Evolutionary conservation across 805 yeast species (phyloP).

Genomic region (Saccharomycopsis schoenii): DNA sequence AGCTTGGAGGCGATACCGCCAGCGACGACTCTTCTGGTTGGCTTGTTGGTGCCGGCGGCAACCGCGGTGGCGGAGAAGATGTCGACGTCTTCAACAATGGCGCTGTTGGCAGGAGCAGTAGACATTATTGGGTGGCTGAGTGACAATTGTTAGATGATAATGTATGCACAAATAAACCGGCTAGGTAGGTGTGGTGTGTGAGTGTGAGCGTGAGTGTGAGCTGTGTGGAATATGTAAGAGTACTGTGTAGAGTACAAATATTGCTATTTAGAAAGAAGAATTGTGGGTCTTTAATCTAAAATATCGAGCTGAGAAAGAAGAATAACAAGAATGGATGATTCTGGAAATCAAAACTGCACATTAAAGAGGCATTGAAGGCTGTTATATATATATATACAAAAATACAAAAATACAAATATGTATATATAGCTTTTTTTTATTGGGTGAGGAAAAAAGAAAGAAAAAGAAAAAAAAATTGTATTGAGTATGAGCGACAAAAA

Average conservation of each 20-base stretch:
- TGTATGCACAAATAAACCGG: background rate
- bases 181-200: background rate
- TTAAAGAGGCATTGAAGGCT: too few relatives aligned
- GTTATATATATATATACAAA: background rate
- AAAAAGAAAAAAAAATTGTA: background rate
- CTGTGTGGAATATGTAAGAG: too few relatives aligned
- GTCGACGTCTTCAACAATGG: slow-evolving; percentile 37
- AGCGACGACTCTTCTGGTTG: slow-evolving; percentile 62
- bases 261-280: too few relatives aligned
- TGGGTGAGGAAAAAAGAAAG: background rate
- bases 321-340: too few relatives aligned
- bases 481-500: background rate
- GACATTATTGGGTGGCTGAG: background rate
- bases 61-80: slow-evolving; percentile 63
- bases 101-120: background rate
- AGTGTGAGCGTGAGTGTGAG: too few relatives aligned
- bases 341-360: background rate
- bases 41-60: slow-evolving; percentile 74
- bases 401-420: background rate
- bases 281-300: too few relatives aligned
- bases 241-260: too few relatives aligned
- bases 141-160: background rate
- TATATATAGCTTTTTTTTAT: background rate
- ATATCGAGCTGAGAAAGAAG: too few relatives aligned
- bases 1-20: slow-evolving; percentile 65